These are phyloP conservation scores for Coemansia sp. DNA, from an alignment of 192 early-diverging fungal species.

Conservation along the genomic window DNA sequence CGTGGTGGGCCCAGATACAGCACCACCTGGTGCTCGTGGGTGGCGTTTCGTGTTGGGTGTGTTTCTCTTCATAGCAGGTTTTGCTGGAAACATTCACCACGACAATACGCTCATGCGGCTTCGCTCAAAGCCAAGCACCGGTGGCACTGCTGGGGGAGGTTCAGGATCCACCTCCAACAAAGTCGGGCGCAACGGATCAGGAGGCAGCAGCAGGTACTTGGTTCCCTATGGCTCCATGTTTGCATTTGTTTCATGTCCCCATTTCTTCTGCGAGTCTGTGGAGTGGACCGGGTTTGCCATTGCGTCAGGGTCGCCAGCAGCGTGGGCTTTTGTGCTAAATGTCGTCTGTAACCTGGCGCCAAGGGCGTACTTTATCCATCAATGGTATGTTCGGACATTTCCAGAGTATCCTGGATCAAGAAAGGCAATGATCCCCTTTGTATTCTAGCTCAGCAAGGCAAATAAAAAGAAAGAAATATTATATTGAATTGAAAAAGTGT, in stretches of 20 bases:
- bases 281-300: constrained; percentile 54
- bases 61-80: constrained; percentile 24
- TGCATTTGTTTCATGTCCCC: constrained; percentile 48
- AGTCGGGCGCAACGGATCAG: neutral
- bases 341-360: constrained; percentile 43
- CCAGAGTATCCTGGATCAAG: constrained; percentile 35
- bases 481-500: neutral
- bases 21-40: neutral
- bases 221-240: constrained; percentile 45
- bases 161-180: neutral
- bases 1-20: neutral
- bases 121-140: neutral
- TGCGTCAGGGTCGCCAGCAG: constrained; percentile 39
- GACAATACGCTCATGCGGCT: constrained; percentile 39
- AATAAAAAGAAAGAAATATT: neutral
- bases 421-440: constrained; percentile 48
- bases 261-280: constrained; percentile 51
- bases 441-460: constrained; percentile 20
- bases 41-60: constrained; percentile 3
- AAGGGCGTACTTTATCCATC: constrained; percentile 44
- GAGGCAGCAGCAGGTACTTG: constrained; percentile 18
- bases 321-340: constrained; percentile 45
- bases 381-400: constrained; percentile 46
- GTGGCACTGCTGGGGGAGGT: neutral
- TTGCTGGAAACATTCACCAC: constrained; percentile 46